phyloP scores from a whole-genome alignment of 352 stramenopile genomes.

The Phytophthora aleatoria region DNA sequence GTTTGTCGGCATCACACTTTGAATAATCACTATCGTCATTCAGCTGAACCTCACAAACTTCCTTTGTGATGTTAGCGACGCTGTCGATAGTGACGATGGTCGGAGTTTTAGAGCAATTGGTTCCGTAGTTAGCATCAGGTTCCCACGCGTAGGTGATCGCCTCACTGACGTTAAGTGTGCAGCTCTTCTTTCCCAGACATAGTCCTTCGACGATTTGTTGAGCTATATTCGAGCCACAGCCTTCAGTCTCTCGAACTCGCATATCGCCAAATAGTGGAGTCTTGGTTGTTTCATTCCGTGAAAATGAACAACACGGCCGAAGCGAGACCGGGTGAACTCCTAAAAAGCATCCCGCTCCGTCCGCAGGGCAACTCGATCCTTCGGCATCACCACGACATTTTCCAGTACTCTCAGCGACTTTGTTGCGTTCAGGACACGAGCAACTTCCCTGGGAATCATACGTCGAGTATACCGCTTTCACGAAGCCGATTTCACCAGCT shows the following conservation, averaged over 20 bases:
- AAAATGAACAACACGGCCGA: constrained; percentile 63
- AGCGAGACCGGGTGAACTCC: constrained; percentile 69
- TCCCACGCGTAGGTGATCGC: constrained; percentile 63
- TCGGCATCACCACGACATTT: constrained; percentile 48
- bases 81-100: constrained; percentile 34
- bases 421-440: constrained; percentile 68
- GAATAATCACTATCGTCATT: constrained; percentile 67
- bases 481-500: constrained; percentile 72
- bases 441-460: constrained; percentile 67
- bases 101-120: constrained; percentile 37
- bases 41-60: constrained; percentile 45
- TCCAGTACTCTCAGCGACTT: constrained; percentile 59
- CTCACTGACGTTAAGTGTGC: constrained; percentile 69
- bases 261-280: constrained; percentile 58
- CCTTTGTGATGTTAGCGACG: constrained; percentile 31
- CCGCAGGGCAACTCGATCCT: constrained; percentile 42
- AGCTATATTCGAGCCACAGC: constrained; percentile 49
- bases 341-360: constrained; percentile 67
- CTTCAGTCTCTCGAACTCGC: constrained; percentile 45
- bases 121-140: constrained; percentile 42
- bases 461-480: constrained; percentile 80
- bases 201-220: constrained; percentile 75
- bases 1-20: constrained; percentile 34
- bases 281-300: constrained; percentile 34
- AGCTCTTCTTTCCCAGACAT: constrained; percentile 74